Conservation (phyloP, 192 early-diverging fungal species). For the Coemansia sp. region DNA sequence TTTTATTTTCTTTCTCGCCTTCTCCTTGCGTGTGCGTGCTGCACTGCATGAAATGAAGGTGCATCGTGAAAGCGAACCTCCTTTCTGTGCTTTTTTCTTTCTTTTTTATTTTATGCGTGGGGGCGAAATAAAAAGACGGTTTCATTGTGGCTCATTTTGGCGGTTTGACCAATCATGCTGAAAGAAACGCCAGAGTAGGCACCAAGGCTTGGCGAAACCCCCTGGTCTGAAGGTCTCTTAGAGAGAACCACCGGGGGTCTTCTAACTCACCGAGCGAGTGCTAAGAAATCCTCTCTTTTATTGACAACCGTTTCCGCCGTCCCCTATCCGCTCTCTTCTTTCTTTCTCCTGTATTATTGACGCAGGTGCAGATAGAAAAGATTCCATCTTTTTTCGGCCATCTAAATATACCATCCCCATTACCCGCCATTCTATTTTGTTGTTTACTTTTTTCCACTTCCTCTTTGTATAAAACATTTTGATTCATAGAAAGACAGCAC, state of each 20-base stretch:
- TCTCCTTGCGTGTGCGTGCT: background rate
- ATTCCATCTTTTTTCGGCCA: too few species aligned
- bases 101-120: background rate
- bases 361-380: too few species aligned
- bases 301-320: too few species aligned
- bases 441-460: background rate
- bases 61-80: background rate
- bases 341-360: too few species aligned
- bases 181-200: background rate
- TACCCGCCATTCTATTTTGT: background rate
- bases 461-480: too few species aligned
- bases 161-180: constrained; percentile 3
- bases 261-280: too few species aligned
- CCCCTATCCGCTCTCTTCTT: too few species aligned
- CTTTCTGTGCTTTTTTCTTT: background rate
- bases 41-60: constrained; percentile 1
- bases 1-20: constrained; percentile 1
- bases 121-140: background rate
- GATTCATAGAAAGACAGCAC: too few species aligned
- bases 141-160: constrained; percentile 6
- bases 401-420: background rate
- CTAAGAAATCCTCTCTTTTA: too few species aligned
- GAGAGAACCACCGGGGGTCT: too few species aligned
- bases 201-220: too few species aligned
- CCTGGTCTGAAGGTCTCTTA: too few species aligned